Conservation (phyloP, 2,329 filamentous ascomycete genomes). For the Apiospora saccharicola region DNA sequence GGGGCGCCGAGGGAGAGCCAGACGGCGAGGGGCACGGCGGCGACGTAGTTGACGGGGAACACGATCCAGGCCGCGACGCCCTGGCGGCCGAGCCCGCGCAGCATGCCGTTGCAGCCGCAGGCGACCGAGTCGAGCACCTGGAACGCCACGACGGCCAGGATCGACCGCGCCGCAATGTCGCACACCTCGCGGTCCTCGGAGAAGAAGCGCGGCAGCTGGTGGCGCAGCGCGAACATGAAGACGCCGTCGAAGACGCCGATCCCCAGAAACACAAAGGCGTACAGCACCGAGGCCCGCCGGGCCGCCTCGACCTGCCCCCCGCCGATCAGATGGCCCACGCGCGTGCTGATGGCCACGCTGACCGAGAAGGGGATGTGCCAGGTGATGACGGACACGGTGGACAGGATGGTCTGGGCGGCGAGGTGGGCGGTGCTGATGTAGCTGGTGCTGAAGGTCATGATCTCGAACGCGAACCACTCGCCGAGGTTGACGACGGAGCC, state of each 20-base stretch:
- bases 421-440: slow-evolving; percentile 52
- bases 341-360: slow-evolving; percentile 50
- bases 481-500: slow-evolving; percentile 50
- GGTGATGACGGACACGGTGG: slow-evolving; percentile 48
- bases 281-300: slow-evolving; percentile 28
- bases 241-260: slow-evolving; percentile 3
- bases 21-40: slow-evolving; percentile 47
- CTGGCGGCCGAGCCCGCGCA: slow-evolving; percentile 50
- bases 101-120: slow-evolving; percentile 46
- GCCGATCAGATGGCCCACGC: slow-evolving; percentile 52
- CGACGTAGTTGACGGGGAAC: slow-evolving; percentile 47
- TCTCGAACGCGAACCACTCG: slow-evolving; percentile 53
- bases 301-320: slow-evolving; percentile 43
- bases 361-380: slow-evolving; percentile 54
- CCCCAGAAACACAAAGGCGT: neutral
- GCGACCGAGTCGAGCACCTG: slow-evolving; percentile 47
- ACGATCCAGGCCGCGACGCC: slow-evolving; percentile 47
- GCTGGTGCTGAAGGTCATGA: slow-evolving; percentile 53
- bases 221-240: slow-evolving; percentile 41
- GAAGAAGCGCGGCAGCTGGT: slow-evolving; percentile 42
- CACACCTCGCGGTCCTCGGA: slow-evolving; percentile 42
- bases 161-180: slow-evolving; percentile 40
- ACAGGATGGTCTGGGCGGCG: slow-evolving; percentile 51
- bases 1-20: slow-evolving; percentile 49
- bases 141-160: slow-evolving; percentile 44